Conservation (phyloP, 768 basidiomycete species). For the Daedaleopsis sinensis region DNA sequence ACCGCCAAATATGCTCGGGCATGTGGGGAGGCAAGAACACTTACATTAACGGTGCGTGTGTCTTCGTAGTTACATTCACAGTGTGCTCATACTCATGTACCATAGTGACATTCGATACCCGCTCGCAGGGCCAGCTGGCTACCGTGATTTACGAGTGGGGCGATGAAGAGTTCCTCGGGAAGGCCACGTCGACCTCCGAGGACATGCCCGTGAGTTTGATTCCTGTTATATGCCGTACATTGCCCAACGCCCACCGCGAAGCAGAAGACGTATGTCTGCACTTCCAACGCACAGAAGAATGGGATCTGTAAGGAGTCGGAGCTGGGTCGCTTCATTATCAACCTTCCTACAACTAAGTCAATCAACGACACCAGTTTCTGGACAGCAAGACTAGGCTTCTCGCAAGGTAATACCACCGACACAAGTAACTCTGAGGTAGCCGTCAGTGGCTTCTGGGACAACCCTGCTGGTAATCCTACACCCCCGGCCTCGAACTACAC, state of each 20-base stretch:
- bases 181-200: conserved; percentile 57
- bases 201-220: conserved; percentile 62
- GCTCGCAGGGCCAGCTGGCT: conserved; percentile 86
- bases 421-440: conserved; percentile 25
- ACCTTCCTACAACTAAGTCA: conserved; percentile 62
- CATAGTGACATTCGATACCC: conserved; percentile 74
- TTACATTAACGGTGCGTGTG: conserved; percentile 74
- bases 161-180: conserved; percentile 85
- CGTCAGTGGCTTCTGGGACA: conserved; percentile 53
- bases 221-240: conserved; percentile 1
- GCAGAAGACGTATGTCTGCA: conserved; percentile 96
- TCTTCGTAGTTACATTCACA: not conserved
- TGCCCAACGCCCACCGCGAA: conserved; percentile 30
- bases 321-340: conserved; percentile 90
- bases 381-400: conserved; percentile 77
- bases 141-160: conserved; percentile 97
- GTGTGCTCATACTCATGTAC: conserved; percentile 23
- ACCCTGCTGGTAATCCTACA: conserved; percentile 61
- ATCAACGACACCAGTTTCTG: conserved; percentile 83
- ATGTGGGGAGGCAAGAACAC: conserved; percentile 87
- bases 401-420: conserved; percentile 35
- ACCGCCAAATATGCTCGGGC: conserved; percentile 91
- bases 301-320: conserved; percentile 70
- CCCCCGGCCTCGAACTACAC: conserved; percentile 50
- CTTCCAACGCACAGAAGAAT: conserved; percentile 70